These are phyloP conservation scores for Fusarium sp. DNA, from an alignment of 2,329 filamentous ascomycete species.

Conservation along the genomic window DNA sequence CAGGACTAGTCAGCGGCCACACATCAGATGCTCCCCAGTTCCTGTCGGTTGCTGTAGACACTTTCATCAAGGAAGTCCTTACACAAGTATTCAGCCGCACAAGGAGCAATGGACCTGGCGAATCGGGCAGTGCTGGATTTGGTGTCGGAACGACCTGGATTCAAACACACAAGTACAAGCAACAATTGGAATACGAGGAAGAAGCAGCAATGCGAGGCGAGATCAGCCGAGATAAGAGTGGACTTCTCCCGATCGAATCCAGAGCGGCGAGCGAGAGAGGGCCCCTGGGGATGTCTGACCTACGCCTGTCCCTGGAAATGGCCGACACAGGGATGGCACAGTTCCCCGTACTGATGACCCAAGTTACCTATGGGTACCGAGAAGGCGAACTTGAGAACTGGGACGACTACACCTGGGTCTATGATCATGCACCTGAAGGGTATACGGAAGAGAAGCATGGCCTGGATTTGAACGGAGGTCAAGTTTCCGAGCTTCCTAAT, in stretches of 20 bases:
- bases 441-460: constrained; percentile 50
- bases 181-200: constrained; percentile 83
- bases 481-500: constrained; percentile 60
- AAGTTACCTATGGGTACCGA: constrained; percentile 78
- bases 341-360: constrained; percentile 81
- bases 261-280: constrained; percentile 80
- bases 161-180: constrained; percentile 83
- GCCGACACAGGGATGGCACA: constrained; percentile 82
- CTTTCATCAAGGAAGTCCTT: constrained; percentile 76
- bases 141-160: constrained; percentile 79
- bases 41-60: constrained; percentile 76
- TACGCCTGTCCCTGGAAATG: constrained; percentile 82
- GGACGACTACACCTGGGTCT: constrained; percentile 71
- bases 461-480: constrained; percentile 55
- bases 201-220: constrained; percentile 80
- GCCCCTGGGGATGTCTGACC: constrained; percentile 82
- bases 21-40: constrained; percentile 73
- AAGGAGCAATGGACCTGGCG: constrained; percentile 74
- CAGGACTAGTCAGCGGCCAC: constrained; percentile 73
- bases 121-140: constrained; percentile 72
- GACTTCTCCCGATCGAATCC: constrained; percentile 84
- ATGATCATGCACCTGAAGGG: constrained; percentile 53
- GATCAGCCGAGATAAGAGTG: constrained; percentile 79
- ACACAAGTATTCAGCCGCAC: constrained; percentile 75
- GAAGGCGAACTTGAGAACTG: constrained; percentile 82